Evolutionary conservation across 768 basidiomycete species (phyloP).

Genomic region (Leccinum olivaceopallidum): DNA sequence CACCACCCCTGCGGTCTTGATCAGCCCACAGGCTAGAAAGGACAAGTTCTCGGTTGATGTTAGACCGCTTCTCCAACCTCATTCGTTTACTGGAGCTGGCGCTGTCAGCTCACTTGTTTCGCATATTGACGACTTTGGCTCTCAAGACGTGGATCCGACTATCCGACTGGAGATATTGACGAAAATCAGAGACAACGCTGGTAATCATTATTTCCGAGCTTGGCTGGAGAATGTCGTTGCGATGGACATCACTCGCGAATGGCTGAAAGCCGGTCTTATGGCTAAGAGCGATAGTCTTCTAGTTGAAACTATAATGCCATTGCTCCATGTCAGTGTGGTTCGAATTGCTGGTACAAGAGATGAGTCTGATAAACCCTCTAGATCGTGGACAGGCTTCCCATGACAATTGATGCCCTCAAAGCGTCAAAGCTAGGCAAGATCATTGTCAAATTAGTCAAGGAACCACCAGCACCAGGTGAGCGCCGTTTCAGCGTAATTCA

Average conservation of each 20-base stretch:
- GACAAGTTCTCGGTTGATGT: constrained; percentile 53
- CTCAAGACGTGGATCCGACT: constrained; percentile 61
- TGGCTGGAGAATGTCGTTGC: constrained; percentile 78
- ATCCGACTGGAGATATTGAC: constrained; percentile 75
- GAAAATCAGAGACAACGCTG: constrained; percentile 80
- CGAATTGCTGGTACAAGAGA: constrained; percentile 6
- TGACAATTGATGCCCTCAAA: constrained; percentile 67
- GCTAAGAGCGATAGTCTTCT: constrained; percentile 54
- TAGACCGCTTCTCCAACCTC: constrained; percentile 55
- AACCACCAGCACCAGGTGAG: constrained; percentile 81
- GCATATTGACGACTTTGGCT: constrained; percentile 59
- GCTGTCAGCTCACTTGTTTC: constrained; percentile 64
- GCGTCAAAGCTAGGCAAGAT: constrained; percentile 79
- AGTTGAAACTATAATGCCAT: constrained; percentile 80
- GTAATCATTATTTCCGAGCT: constrained; percentile 83
- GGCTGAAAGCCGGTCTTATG: constrained; percentile 71
- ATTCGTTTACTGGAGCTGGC: constrained; percentile 65
- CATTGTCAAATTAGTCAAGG: constrained; percentile 73
- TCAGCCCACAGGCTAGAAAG: constrained; percentile 53
- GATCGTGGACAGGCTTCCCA: constrained; percentile 84
- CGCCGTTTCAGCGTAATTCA: constrained; percentile 24
- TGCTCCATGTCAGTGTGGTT: constrained; percentile 71
- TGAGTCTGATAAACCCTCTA: constrained; percentile 25
- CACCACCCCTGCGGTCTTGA: constrained; percentile 30
- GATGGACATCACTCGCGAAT: constrained; percentile 78